These are phyloP conservation scores for Metschnikowia bowlesiae DNA, from an alignment of 805 yeast species.

Conservation along the genomic window DNA sequence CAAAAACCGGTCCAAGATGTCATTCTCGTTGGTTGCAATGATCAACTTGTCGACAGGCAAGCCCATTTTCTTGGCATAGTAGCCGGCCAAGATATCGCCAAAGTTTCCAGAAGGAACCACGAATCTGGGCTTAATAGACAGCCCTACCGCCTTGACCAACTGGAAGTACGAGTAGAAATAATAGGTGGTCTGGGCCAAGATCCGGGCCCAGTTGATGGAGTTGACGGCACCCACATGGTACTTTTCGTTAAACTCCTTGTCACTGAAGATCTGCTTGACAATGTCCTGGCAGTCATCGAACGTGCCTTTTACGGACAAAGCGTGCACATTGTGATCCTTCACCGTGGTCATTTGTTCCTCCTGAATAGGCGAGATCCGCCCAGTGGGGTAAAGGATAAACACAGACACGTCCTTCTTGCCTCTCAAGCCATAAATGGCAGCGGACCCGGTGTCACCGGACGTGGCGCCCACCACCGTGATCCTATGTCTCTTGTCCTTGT, in stretches of 20 bases:
- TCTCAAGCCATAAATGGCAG: slow-evolving; percentile 96
- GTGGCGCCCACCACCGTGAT: slow-evolving; percentile 99
- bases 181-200: slow-evolving; percentile 94
- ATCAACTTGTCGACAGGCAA: slow-evolving; percentile 81
- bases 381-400: slow-evolving; percentile 93
- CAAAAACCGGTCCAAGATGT: slow-evolving; percentile 89
- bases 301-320: slow-evolving; percentile 90
- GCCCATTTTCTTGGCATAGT: slow-evolving; percentile 92
- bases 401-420: slow-evolving; percentile 98
- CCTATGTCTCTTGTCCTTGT: slow-evolving; percentile 59
- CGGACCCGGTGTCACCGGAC: slow-evolving; percentile 98
- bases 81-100: slow-evolving; percentile 97
- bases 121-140: slow-evolving; percentile 52
- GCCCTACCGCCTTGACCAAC: slow-evolving; percentile 38
- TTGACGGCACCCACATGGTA: slow-evolving; percentile 97
- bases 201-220: slow-evolving; percentile 99
- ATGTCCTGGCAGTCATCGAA: slow-evolving; percentile 98
- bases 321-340: slow-evolving; percentile 86
- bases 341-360: slow-evolving; percentile 99
- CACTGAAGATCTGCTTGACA: slow-evolving; percentile 91
- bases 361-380: slow-evolving; percentile 95
- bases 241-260: slow-evolving; percentile 76
- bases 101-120: slow-evolving; percentile 98
- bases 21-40: slow-evolving; percentile 95
- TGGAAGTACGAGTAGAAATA: slow-evolving; percentile 91